Percentiles rank a stretch among this genome's conserved stretches.
phyloP scores from a whole-genome alignment of 306 rosid genomes.

The Cucumis cinereus region DNA sequence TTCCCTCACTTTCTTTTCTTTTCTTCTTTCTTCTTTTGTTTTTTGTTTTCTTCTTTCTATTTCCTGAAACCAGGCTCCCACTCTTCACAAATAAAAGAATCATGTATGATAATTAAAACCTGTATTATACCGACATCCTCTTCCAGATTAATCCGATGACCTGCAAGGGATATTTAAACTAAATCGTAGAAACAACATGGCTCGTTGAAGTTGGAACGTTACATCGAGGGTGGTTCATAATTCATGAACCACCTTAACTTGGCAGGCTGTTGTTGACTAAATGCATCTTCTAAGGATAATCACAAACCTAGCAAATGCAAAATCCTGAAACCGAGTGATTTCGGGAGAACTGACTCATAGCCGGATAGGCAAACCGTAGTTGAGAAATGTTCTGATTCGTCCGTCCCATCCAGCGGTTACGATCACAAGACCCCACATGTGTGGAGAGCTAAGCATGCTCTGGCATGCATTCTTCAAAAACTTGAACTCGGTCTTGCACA shows the following conservation, averaged over 20 bases:
- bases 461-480: constrained; percentile 64
- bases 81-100: constrained; percentile 59
- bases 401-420: constrained; percentile 88
- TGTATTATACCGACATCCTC: constrained; percentile 27
- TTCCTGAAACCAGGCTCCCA: constrained; percentile 17
- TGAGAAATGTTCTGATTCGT: constrained; percentile 49
- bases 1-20: neutral
- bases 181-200: neutral
- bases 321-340: neutral
- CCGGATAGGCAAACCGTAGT: constrained; percentile 59
- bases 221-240: constrained; percentile 1
- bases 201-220: too few species aligned
- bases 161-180: constrained; percentile 1
- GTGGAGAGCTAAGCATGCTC: constrained; percentile 46
- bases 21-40: neutral
- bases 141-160: constrained; percentile 13
- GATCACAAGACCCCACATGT: constrained; percentile 67
- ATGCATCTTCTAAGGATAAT: neutral
- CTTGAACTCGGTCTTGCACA: constrained; percentile 54
- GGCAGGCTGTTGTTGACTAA: neutral
- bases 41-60: neutral
- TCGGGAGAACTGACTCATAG: constrained; percentile 16
- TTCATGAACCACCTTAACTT: neutral
- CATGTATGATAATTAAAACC: constrained; percentile 21
- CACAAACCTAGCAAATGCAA: neutral